Evolutionary conservation across 2,329 filamentous ascomycete genomes (phyloP).

Genomic region (Epichloe scottii): DNA sequence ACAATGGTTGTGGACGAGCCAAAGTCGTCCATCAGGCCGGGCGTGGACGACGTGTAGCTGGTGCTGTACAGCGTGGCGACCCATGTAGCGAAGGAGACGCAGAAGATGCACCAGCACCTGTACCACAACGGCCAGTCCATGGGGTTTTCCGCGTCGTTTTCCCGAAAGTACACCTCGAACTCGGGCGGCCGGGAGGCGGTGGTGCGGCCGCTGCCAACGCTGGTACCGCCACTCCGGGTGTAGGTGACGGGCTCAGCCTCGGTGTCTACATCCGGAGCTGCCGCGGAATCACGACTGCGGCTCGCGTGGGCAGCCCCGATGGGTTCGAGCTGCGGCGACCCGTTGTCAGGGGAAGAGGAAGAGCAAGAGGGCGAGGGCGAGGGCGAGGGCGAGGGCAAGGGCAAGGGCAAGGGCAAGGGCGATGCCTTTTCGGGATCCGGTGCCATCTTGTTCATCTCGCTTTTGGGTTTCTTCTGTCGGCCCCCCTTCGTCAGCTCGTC

Average conservation of each 20-base stretch:
- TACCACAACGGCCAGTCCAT: constrained; percentile 51
- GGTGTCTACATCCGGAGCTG: constrained; percentile 20
- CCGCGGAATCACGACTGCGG: constrained; percentile 10
- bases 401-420: too few species aligned
- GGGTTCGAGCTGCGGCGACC: background rate
- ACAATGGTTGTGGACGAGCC: constrained; percentile 44
- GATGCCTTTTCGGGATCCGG: background rate
- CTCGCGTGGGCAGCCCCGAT: constrained; percentile 6
- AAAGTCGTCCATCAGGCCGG: constrained; percentile 58
- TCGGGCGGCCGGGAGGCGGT: constrained; percentile 36
- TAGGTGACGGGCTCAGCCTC: constrained; percentile 32
- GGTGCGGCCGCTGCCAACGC: constrained; percentile 23
- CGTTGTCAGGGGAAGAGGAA: background rate
- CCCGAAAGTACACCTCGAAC: constrained; percentile 63
- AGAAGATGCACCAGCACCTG: constrained; percentile 30
- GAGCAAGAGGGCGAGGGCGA: too few species aligned
- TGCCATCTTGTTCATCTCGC: background rate
- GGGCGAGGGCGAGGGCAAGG: background rate
- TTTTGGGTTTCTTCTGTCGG: too few species aligned
- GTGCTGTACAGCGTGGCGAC: constrained; percentile 61
- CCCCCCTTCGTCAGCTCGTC: too few species aligned
- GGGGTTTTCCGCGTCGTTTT: constrained; percentile 51
- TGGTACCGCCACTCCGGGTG: constrained; percentile 24
- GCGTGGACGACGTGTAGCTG: constrained; percentile 61
- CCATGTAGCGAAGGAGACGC: constrained; percentile 34